Conservation (phyloP, 2,329 filamentous ascomycete species). For the Diaporthe helianthi region DNA sequence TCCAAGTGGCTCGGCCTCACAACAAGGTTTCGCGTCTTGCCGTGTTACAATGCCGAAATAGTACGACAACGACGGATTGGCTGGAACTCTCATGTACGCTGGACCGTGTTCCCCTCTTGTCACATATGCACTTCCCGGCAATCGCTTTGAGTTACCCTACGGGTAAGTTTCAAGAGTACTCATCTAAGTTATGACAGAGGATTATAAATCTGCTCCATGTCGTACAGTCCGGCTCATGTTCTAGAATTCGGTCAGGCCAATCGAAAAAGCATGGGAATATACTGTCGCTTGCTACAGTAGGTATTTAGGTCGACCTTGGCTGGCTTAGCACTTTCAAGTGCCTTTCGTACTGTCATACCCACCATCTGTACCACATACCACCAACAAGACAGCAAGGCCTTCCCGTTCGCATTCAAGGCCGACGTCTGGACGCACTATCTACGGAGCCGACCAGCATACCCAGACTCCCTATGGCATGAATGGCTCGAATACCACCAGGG, state of each 20-base stretch:
- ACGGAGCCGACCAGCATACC: constrained; percentile 28
- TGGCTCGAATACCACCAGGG: constrained; percentile 32
- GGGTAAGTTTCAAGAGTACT: no score
- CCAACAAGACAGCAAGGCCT: background rate
- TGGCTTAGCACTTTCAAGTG: no score
- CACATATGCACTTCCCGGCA: background rate
- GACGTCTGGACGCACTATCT: constrained; percentile 31
- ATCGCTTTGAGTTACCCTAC: no score
- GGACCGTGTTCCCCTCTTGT: background rate
- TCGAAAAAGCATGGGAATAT: background rate
- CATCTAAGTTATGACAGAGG: background rate
- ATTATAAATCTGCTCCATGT: background rate
- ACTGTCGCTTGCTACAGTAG: no score
- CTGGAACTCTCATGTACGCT: background rate
- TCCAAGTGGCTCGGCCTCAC: background rate
- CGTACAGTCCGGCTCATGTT: background rate
- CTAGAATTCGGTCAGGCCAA: background rate
- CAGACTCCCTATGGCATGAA: constrained; percentile 25
- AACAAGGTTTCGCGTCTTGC: constrained; percentile 1
- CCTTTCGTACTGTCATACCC: no score
- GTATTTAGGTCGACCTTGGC: no score
- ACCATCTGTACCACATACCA: background rate
- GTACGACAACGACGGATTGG: background rate
- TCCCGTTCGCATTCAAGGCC: background rate
- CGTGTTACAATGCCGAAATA: background rate